Conservation (phyloP, 176 grass and related monocot genomes). For the Carex littledalei region DNA sequence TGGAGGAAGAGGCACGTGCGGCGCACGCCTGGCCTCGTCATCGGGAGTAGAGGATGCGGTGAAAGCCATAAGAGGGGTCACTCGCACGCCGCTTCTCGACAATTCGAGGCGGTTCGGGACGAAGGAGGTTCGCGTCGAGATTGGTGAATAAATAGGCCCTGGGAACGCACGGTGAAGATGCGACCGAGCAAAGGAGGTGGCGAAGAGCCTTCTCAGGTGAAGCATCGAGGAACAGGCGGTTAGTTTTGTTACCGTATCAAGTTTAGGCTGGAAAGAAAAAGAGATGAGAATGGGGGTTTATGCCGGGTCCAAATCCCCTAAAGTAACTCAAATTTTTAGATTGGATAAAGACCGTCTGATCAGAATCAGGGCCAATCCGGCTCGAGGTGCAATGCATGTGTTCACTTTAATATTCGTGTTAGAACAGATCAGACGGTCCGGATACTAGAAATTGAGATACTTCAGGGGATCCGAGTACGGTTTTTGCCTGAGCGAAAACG, state of each 20-base stretch:
- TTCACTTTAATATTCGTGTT: too few species aligned
- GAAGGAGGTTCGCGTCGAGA: constrained; percentile 10
- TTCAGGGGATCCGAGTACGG: too few species aligned
- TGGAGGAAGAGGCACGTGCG: neutral
- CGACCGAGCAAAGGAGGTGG: constrained; percentile 20
- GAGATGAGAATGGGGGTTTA: constrained; percentile 13
- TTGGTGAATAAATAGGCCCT: constrained; percentile 9
- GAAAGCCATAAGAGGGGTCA: constrained; percentile 37
- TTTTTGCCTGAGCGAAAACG: neutral
- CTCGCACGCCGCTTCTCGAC: constrained; percentile 7
- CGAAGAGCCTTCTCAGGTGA: constrained; percentile 49
- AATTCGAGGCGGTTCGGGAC: neutral
- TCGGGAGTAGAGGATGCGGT: constrained; percentile 31
- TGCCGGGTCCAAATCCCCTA: neutral
- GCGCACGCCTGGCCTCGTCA: constrained; percentile 16
- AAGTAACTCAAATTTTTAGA: too few species aligned
- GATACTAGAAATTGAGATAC: too few species aligned
- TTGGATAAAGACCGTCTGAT: too few species aligned
- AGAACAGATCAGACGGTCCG: too few species aligned
- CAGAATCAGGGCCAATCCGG: too few species aligned
- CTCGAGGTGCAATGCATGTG: too few species aligned
- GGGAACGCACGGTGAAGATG: constrained; percentile 32
- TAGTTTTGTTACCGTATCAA: neutral
- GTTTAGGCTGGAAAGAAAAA: neutral
- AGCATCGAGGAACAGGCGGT: constrained; percentile 34